Base-by-base conservation (phyloP, 2,329 filamentous ascomycete species). In the Botrytis hyacinthi region DNA sequence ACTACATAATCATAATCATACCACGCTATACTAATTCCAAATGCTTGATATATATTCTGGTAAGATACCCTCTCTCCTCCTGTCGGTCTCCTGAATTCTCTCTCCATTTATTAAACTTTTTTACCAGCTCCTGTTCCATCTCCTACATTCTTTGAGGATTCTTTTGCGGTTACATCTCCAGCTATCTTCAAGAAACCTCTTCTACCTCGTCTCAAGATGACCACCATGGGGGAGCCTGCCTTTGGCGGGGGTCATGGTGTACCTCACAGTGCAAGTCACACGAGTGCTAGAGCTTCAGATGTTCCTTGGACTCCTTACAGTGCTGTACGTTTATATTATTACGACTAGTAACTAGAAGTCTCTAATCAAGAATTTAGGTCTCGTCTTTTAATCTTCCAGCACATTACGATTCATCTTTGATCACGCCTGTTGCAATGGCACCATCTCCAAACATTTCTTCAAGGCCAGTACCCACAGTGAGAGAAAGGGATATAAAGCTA, bases 351-450 rank as follows among this genome's bases (percentile, higher is more conserved):
- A 54, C 3, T 26, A 32, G 48, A n/a, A 71, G 35, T 14, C 12
- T 73, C 71, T 73, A 42, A 78, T 71, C 76, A 67, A 42, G 66
- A 29, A 40, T 70, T 40, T 71, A 80, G 78, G 79, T 79, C 48
- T 80, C 79, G 5, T 80, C 79, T 5, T 80, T 80, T 70, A 80
- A 80, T 63, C 66, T 79, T 54, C 78, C 79, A 26, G 74, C 74
- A 3, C 65, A 74, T 2, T 80, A 78, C 75, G 79, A 78, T 62
- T 76, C 76, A 9, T 74, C 76, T 60, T 74, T 80, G 18, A 74
- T 77, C 20, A 80, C 79, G 16, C 79, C 79, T 8, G 72, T 80
- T 20, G 76, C 79, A 10, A 74, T 77, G 72, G 75, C 77, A 10
- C 76, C 71, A 48, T 77, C 78, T 62, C 74, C 77, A 40, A 57